Evolutionary conservation across 2,329 filamentous ascomycete species (phyloP).

Genomic region (Blastomyces percursus): DNA sequence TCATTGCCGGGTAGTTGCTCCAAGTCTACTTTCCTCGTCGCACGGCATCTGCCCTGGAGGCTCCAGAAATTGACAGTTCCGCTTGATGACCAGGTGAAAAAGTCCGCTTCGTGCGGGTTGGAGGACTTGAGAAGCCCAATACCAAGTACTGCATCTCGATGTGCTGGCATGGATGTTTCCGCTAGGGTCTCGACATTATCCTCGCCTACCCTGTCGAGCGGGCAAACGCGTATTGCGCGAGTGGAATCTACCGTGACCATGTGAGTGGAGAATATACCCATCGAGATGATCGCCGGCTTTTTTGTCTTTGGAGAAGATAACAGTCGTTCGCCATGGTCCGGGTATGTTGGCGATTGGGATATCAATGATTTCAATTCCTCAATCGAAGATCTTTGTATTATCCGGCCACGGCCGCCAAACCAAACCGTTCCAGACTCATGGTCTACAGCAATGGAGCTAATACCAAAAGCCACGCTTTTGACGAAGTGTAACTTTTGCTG

Average conservation of each 20-base stretch:
- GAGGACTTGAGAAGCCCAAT: constrained; percentile 54
- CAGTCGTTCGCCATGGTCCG: constrained; percentile 17
- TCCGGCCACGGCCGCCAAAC: constrained; percentile 56
- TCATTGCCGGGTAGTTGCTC: constrained; percentile 46
- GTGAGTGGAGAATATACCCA: constrained; percentile 57
- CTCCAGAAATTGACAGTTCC: constrained; percentile 79
- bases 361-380: constrained; percentile 27
- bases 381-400: constrained; percentile 39
- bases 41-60: constrained; percentile 56
- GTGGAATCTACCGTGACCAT: constrained; percentile 66
- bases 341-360: constrained; percentile 13
- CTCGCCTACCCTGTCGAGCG: constrained; percentile 36
- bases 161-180: constrained; percentile 40
- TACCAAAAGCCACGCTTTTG: constrained; percentile 54
- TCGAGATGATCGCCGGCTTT: constrained; percentile 46
- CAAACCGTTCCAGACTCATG: constrained; percentile 48
- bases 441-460: constrained; percentile 56
- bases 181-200: constrained; percentile 22
- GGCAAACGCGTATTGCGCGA: constrained; percentile 55
- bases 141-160: constrained; percentile 54
- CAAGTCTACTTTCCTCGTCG: constrained; percentile 55
- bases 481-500: constrained; percentile 60
- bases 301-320: constrained; percentile 21
- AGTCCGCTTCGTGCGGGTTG: constrained; percentile 55
- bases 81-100: constrained; percentile 79